Evolutionary conservation across 2,329 filamentous ascomycete species (phyloP).

Genomic region (Colletotrichum graminicola): DNA sequence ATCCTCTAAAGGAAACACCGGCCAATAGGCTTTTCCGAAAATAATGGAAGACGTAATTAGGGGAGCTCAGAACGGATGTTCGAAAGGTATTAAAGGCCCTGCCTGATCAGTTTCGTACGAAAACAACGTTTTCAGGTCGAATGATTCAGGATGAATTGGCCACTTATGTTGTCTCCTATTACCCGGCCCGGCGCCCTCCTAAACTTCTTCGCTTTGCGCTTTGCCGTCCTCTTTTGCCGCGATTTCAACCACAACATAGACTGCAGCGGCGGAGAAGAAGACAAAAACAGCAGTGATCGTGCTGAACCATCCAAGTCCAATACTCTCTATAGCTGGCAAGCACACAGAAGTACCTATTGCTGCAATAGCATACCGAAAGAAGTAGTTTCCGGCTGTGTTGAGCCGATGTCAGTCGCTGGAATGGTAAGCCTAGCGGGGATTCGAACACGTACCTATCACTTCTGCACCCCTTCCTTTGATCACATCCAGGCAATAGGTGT

Average conservation of each 20-base stretch:
- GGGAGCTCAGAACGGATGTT: neutral
- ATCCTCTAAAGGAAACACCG: no score
- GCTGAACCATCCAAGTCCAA: conserved; percentile 86
- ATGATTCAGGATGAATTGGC: neutral
- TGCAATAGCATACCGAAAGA: conserved; percentile 80
- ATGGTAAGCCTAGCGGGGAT: neutral
- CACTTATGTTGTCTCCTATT: neutral
- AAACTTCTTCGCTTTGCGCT: neutral
- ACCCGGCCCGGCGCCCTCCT: neutral
- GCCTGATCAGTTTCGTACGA: no score
- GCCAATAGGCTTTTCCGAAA: no score
- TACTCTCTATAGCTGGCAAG: conserved; percentile 76
- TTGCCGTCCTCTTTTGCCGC: conserved; percentile 9
- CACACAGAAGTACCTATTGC: conserved; percentile 78
- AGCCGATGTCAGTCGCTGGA: neutral
- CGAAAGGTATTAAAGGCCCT: neutral
- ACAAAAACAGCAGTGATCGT: conserved; percentile 64
- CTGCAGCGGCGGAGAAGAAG: conserved; percentile 4
- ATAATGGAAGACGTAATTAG: neutral
- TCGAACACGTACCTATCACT: conserved; percentile 49
- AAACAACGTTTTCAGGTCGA: neutral
- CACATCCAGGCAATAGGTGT: conserved; percentile 61
- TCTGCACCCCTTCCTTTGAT: conserved; percentile 36
- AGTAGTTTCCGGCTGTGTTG: conserved; percentile 78
- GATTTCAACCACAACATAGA: conserved; percentile 17